phyloP scores from a whole-genome alignment of 495 filamentous ascomycete species.

The Apiosordaria backusii region DNA sequence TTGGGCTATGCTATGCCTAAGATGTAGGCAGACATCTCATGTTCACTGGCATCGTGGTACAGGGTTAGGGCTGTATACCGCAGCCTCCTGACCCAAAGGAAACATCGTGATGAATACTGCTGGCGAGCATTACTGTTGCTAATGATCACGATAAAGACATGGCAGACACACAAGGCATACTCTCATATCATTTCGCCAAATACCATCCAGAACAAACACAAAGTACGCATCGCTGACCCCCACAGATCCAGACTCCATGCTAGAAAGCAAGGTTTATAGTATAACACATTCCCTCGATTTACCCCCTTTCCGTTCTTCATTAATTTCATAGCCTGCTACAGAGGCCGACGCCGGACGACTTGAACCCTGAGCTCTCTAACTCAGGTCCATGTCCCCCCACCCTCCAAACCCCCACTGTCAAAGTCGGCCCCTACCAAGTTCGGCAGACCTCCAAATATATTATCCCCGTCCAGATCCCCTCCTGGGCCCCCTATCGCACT shows the following conservation, averaged over 20 bases:
- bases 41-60: no score
- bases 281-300: neutral
- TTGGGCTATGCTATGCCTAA: no score
- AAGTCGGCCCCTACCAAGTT: slow-evolving; percentile 17
- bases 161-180: no score
- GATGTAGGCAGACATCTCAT: neutral
- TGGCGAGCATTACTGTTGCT: no score
- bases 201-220: neutral
- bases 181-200: neutral
- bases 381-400: slow-evolving; percentile 24
- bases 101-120: no score
- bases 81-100: no score
- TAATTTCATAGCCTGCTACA: no score
- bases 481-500: neutral
- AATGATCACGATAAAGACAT: no score
- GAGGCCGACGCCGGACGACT: no score
- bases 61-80: no score
- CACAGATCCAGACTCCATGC: neutral
- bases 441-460: slow-evolving; percentile 37
- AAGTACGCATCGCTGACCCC: neutral
- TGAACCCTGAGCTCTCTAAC: neutral
- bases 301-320: neutral
- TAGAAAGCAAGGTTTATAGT: neutral
- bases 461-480: slow-evolving; percentile 29
- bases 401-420: slow-evolving; percentile 22